A percentile compares a stretch with the other conserved stretches of the same genome.
Conservation (phyloP, 352 stramenopile genomes). For the Globisporangium cederbergense region DNA sequence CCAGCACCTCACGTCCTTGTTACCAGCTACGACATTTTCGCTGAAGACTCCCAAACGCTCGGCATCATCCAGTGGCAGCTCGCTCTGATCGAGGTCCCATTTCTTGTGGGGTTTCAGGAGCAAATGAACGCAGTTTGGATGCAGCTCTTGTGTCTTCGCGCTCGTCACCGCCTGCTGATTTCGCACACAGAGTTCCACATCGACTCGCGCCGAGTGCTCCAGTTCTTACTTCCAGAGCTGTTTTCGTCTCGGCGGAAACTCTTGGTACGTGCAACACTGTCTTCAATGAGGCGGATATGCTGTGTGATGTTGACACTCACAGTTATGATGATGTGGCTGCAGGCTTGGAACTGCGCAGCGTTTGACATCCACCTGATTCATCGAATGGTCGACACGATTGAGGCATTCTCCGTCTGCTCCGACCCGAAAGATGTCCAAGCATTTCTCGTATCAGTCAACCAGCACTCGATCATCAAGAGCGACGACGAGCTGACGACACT, state of each 20-base stretch:
- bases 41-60: slow-evolving; percentile 40
- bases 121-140: slow-evolving; percentile 39
- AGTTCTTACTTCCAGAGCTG: slow-evolving; percentile 65
- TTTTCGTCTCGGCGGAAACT: slow-evolving; percentile 71
- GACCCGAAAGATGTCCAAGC: slow-evolving; percentile 17
- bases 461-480: slow-evolving; percentile 34
- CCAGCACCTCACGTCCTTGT: slow-evolving; percentile 44
- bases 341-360: slow-evolving; percentile 70
- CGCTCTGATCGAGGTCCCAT: slow-evolving; percentile 41
- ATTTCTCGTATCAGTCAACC: slow-evolving; percentile 34
- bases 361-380: slow-evolving; percentile 42
- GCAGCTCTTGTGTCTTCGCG: slow-evolving; percentile 48
- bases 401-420: slow-evolving; percentile 32
- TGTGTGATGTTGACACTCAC: slow-evolving; percentile 1
- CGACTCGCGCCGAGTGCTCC: slow-evolving; percentile 48
- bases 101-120: slow-evolving; percentile 16
- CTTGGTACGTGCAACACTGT: slow-evolving; percentile 41
- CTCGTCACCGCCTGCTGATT: slow-evolving; percentile 64
- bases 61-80: slow-evolving; percentile 44
- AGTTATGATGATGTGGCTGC: background rate
- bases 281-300: background rate
- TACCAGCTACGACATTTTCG: slow-evolving; percentile 54
- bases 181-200: slow-evolving; percentile 30
- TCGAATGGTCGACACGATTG: slow-evolving; percentile 37
- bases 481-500: slow-evolving; percentile 36